A percentile compares a stretch with the other conserved stretches of the same genome.
Conservation (phyloP, 2,329 filamentous ascomycete genomes). For the Cladosporium sp. region DNA sequence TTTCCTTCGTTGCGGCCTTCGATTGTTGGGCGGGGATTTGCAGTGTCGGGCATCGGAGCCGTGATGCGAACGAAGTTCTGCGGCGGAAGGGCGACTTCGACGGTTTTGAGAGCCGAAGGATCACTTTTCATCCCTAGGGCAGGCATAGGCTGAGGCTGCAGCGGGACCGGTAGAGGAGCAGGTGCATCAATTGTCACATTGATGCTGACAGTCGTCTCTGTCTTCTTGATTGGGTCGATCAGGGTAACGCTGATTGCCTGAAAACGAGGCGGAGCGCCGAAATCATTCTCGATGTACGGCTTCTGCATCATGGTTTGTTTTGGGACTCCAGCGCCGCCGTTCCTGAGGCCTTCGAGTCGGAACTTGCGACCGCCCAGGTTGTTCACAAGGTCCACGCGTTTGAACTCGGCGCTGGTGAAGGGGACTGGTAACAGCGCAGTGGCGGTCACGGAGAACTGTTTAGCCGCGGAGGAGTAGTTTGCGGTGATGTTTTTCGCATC, state of each 20-base stretch:
- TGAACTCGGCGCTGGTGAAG: not conserved
- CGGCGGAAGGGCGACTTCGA: not conserved
- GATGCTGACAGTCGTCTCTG: not conserved
- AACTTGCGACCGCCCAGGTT: not conserved
- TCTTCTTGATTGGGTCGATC: not conserved
- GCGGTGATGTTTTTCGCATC: conserved; percentile 1
- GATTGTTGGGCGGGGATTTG: not conserved
- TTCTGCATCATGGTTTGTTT: not conserved
- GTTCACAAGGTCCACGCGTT: not conserved
- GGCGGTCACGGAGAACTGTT: not conserved
- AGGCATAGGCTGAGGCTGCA: not conserved
- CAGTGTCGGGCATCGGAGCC: not conserved
- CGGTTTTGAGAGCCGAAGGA: not conserved
- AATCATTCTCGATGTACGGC: not conserved
- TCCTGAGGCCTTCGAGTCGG: not conserved
- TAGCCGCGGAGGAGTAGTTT: not conserved
- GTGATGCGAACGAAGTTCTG: conserved; percentile 5
- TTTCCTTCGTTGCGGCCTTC: not conserved
- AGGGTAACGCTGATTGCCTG: not conserved
- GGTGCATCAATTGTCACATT: not conserved
- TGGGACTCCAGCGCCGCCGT: not conserved
- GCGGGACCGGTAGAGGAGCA: not conserved
- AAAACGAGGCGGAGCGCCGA: not conserved
- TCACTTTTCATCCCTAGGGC: not conserved
- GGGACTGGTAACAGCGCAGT: not conserved